Base-by-base conservation (phyloP, 2,329 filamentous ascomycete genomes). In the Pseudonectria foliicola region DNA sequence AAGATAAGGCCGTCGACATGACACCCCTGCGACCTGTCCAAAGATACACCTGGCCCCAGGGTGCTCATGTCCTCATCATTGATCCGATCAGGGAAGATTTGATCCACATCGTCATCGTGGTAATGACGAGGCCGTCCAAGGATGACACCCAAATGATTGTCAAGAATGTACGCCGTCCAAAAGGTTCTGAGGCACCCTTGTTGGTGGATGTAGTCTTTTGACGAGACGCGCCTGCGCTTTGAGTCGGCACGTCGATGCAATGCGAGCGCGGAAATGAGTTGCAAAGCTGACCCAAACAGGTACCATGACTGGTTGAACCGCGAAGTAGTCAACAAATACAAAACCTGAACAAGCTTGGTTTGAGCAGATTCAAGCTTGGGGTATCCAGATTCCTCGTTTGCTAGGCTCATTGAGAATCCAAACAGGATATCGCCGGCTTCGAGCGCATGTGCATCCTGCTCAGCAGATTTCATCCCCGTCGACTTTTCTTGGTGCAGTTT, bases 81-180 rank as follows among this genome's bases (percentile, higher is more conserved):
- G 28, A 77, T 63, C 2, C 60, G 46, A 12, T 66, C 65, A 0
- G 77, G 77, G n/a, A 75, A 62, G 3, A 70, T 67, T 38, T 80
- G 76, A 34, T 81, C 76, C 31, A 79, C 75, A 33, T 81, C 75
- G 24, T 79, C 73, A 29, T 81, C 76, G 31, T 77, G 75, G 16
- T 79, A 73, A 11, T 77, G 64, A 7, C 73, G 56, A 1, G 77
- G 77, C 6, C 77, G 63, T 0, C 77, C 77, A 21, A 80, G 69
- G 13, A 79, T 72, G n/a, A 78, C 73, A 15, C 74, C 73, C 1
- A 82, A 58, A 37, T 80, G 80, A 26, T 75, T 75, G 45, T 82
- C 77, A 2, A 81, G 56, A 1, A 70, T 73, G 46, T 81, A 82
- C 0, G 73, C 69, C 3, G 69, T 70, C 77, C 77, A 81, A 33